phyloP scores from a whole-genome alignment of 805 yeast genomes.

The Metschnikowia borealis region DNA sequence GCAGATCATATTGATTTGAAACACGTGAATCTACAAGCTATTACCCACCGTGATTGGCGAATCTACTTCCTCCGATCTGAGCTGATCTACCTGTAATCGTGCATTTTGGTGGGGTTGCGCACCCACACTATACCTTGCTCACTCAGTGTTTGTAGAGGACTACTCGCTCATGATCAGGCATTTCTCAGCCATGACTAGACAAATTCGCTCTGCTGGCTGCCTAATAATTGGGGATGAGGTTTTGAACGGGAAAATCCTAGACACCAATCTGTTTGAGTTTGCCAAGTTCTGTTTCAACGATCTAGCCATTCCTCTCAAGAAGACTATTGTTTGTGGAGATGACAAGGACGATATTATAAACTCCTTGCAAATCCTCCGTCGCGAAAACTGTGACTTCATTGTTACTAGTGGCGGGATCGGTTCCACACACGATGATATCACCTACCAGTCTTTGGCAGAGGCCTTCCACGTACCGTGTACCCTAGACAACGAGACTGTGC shows the following conservation, averaged over 20 bases:
- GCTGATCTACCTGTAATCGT: neutral
- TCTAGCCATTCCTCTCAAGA: conserved; percentile 61
- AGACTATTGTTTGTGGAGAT: conserved; percentile 74
- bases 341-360: conserved; percentile 60
- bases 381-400: conserved; percentile 56
- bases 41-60: neutral
- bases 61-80: neutral
- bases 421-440: conserved; percentile 87
- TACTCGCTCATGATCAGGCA: conserved; percentile 6
- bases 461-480: conserved; percentile 51
- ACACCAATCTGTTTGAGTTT: conserved; percentile 70
- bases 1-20: neutral
- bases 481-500: conserved; percentile 55
- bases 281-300: conserved; percentile 63
- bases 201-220: conserved; percentile 43
- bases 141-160: neutral
- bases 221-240: conserved; percentile 84
- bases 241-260: conserved; percentile 77
- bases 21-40: neutral
- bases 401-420: conserved; percentile 78
- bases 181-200: conserved; percentile 12
- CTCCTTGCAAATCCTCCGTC: conserved; percentile 44
- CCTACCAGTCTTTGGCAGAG: conserved; percentile 70
- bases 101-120: conserved; percentile 1
- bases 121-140: neutral